Evolutionary conservation across 768 basidiomycete species (phyloP).

Genomic region (Cystobasidium onofrii): DNA sequence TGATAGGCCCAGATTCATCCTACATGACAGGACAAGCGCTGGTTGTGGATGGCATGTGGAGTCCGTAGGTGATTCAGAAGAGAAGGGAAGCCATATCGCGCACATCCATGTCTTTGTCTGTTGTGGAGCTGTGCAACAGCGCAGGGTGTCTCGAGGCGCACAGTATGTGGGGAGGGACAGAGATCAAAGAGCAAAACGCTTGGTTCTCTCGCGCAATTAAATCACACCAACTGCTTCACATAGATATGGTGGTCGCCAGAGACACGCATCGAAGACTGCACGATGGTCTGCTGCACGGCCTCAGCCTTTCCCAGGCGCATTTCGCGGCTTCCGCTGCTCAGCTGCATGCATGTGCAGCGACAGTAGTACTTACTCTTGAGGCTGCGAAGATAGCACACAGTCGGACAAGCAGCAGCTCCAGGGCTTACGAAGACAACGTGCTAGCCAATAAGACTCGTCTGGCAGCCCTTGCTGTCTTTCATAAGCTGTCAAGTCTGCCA

Average conservation of each 20-base stretch:
- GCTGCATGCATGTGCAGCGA: background rate
- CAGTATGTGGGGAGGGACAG: too few species aligned
- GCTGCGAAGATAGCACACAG: background rate
- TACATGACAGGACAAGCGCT: constrained; percentile 16
- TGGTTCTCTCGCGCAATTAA: too few species aligned
- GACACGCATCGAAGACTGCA: background rate
- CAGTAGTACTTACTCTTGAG: background rate
- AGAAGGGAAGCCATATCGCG: too few species aligned
- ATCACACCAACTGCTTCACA: too few species aligned
- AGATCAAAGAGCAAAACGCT: too few species aligned
- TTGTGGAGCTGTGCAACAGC: too few species aligned
- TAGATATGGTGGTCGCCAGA: background rate
- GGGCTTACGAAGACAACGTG: background rate
- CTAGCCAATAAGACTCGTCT: background rate
- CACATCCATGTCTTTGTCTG: too few species aligned
- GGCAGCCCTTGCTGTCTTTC: constrained; percentile 11
- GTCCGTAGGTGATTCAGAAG: too few species aligned
- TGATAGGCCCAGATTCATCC: background rate
- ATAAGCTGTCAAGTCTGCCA: background rate
- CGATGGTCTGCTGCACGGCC: background rate
- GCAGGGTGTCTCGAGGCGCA: too few species aligned
- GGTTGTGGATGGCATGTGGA: constrained; percentile 8
- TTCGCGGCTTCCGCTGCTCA: background rate
- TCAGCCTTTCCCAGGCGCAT: background rate
- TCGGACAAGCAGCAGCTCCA: background rate